A percentile compares a stretch with the other conserved stretches of the same genome.
phyloP scores from a whole-genome alignment of 257 asterid species.

The Primulina tabacum region DNA sequence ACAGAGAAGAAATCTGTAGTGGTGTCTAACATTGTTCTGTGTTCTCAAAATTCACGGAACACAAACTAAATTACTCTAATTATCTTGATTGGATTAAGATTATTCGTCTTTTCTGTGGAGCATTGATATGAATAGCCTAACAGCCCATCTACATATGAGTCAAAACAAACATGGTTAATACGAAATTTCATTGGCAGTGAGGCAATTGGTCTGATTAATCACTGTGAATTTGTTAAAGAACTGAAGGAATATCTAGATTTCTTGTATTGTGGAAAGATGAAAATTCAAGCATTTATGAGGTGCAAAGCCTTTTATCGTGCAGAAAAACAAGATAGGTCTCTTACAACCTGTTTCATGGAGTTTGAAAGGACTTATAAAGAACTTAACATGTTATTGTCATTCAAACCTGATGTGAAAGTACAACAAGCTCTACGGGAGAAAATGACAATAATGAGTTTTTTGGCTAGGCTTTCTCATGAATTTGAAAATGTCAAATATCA shows the following conservation, averaged over 20 bases:
- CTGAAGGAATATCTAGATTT: no score
- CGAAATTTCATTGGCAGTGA: conserved; percentile 10
- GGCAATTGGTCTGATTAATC: conserved; percentile 15
- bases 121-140: background rate
- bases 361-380: background rate
- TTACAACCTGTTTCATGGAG: background rate
- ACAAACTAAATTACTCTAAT: background rate
- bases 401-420: background rate
- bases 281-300: background rate
- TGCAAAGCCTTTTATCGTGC: background rate
- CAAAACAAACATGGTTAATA: background rate
- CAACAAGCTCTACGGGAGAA: background rate
- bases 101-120: background rate
- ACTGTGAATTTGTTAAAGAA: background rate
- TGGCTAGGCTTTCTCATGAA: background rate
- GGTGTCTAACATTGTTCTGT: no score
- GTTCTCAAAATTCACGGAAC: background rate
- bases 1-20: no score
- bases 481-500: background rate
- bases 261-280: background rate
- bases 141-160: conserved; percentile 6
- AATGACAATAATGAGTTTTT: background rate
- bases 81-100: conserved; percentile 4
- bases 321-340: background rate
- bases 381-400: background rate